Base-by-base conservation (phyloP, 2,329 filamentous ascomycete genomes). In the Neofusicoccum sp. region DNA sequence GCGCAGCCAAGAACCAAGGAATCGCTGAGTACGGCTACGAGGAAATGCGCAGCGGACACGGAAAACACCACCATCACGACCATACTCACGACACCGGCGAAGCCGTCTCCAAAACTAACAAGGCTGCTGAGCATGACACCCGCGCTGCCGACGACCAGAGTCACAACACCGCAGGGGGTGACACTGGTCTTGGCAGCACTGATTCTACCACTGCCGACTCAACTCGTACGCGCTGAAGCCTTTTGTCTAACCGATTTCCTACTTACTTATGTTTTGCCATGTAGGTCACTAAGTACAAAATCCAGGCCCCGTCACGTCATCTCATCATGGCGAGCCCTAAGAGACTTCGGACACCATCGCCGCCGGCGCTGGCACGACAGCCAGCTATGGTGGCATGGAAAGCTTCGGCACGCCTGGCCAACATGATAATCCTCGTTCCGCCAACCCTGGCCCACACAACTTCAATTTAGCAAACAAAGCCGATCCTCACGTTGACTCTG, bases 1-100 rank as follows among this genome's bases (percentile, higher is more conserved):
- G 67, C 48, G 67, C 68, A 44, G 65, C 64, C n/a, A 72, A 68
- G 61, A 68, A 74, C 59, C 60, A 71, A 58, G 67, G 65, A 7
- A 71, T 74, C 43, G 70, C 72, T 11, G 65, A 67, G 12, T 67
- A 68, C 9, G 73, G 74, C 51, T 63, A 70, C 41, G 63, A 73
- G 43, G 74, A 76, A 58, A 71, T 73, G 60, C 66, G 72, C 6
- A 63, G 63, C 5, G 64, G 64, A n/a, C 47, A 30, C 36, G 11
- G 24, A 12, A 49, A 24, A 24, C 64, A 67, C 45, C 54, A 47
- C 41, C 63, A 69, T 48, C 58, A 36, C 33, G 36, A 20, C 20
- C 20, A 20, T 56, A 43, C 28, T n/a, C 57, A 56, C 31, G 51
- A 38, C 11, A 67, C 65, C n/a, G 65, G 66, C 20, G 71, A 70